Base-by-base conservation (phyloP, 2,329 filamentous ascomycete species). In the Fusarium caatingaense region DNA sequence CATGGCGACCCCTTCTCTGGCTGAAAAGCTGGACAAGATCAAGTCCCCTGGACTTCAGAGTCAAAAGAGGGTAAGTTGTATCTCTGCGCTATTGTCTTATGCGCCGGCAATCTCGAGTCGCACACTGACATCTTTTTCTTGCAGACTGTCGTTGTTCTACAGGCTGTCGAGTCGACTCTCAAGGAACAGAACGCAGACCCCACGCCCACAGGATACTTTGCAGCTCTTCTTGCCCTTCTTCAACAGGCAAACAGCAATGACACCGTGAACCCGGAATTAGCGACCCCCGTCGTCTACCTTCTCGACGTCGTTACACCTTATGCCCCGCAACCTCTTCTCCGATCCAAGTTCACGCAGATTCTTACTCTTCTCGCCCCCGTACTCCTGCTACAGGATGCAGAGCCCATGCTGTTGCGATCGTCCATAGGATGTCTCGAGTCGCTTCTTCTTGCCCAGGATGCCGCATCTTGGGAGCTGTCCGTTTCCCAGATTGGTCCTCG, bases 11-110 rank as follows among this genome's bases (percentile, higher is more conserved):
- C 72, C 71, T 76, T 75, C 74, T 76, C 77, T 98, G 77, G 90
- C 92, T 80, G 95, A 97, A 85, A 97, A 94, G 86, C 89, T 99
- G 80, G 93, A 95, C 84, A 98, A 97, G 88, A 98, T 98, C 81
- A 93, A 96, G 83, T 96, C 93, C 78, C 96, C 96, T 60, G 97
- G 97, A 82, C 89, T 98, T 76, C 93, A 98, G 82, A 97, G 93
- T 80, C 94, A 98, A 83, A 90, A 97, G 81, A 93, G 94, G 88
- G 94, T 96, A 84, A 73, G 84, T 57, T 65, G 42, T 15, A 25
- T n/a, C 41, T 30, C n/a, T 48, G 30, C 40, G 13, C 40, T 51
- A 15, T 37, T 37, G 9, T 27, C 30, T 40, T 8, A 42, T 32
- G 49, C 55, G 55, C 45, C 44, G n/a, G 37, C 9, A 41, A n/a